A percentile compares a stretch with the other conserved stretches of the same genome.
Conservation (phyloP, 805 yeast species). For the Kluyveromyces dobzhanskii region DNA sequence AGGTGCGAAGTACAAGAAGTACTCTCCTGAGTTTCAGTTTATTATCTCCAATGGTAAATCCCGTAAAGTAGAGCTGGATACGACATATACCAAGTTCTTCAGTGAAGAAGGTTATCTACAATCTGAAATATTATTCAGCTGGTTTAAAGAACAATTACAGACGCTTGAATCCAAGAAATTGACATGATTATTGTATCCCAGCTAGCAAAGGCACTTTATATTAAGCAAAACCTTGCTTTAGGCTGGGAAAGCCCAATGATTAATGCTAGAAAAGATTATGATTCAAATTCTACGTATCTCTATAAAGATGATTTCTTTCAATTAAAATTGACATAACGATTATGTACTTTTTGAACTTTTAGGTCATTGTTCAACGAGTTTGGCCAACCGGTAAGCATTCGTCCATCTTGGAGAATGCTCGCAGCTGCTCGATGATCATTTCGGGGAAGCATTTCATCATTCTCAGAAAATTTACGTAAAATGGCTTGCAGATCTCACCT, state of each 20-base stretch:
- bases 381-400: slow-evolving; percentile 22
- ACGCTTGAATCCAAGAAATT: slow-evolving; percentile 31
- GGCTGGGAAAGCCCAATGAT: too few species aligned
- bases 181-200: slow-evolving; percentile 24
- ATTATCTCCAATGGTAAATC: slow-evolving; percentile 24
- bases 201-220: too few species aligned
- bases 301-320: too few species aligned
- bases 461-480: slow-evolving; percentile 67
- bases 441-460: slow-evolving; percentile 61
- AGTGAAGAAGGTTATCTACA: slow-evolving; percentile 37
- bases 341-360: too few species aligned
- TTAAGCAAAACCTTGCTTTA: too few species aligned
- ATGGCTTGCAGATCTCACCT: slow-evolving; percentile 65
- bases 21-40: slow-evolving; percentile 39
- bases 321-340: too few species aligned
- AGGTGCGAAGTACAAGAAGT: slow-evolving; percentile 30
- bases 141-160: slow-evolving; percentile 30
- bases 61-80: slow-evolving; percentile 11
- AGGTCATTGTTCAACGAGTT: too few species aligned
- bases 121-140: slow-evolving; percentile 32
- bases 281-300: too few species aligned
- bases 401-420: slow-evolving; percentile 67
- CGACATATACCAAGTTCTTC: slow-evolving; percentile 30
- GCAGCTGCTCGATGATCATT: slow-evolving; percentile 32
- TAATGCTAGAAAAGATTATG: too few species aligned